These are phyloP conservation scores for Cyberlindnera meyerae DNA, from an alignment of 805 yeast species.

Conservation along the genomic window DNA sequence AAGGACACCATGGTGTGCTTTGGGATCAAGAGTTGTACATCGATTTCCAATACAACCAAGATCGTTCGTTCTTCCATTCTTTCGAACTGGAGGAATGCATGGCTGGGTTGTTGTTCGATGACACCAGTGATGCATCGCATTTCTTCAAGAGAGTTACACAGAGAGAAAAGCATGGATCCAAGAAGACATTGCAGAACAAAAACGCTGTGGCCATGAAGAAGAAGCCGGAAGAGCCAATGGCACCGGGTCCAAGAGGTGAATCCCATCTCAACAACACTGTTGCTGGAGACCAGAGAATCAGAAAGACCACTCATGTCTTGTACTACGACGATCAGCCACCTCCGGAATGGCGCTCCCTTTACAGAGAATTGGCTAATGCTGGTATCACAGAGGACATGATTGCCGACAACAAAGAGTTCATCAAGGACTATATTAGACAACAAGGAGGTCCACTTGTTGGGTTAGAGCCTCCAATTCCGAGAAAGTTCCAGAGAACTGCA, in stretches of 20 bases:
- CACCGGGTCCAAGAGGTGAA: constrained; percentile 27
- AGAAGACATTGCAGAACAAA: constrained; percentile 78
- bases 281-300: constrained; percentile 45
- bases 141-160: constrained; percentile 72
- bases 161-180: constrained; percentile 80
- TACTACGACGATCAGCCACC: constrained; percentile 81
- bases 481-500: constrained; percentile 44
- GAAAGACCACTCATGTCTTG: constrained; percentile 53
- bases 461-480: constrained; percentile 77
- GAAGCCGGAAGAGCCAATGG: constrained; percentile 30
- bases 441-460: constrained; percentile 81
- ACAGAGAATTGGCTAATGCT: constrained; percentile 64
- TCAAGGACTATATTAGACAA: constrained; percentile 68
- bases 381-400: constrained; percentile 88
- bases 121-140: constrained; percentile 80
- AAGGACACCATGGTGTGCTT: constrained; percentile 77
- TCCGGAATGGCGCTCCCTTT: constrained; percentile 75
- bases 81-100: constrained; percentile 90
- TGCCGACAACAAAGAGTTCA: constrained; percentile 78
- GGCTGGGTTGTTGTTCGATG: constrained; percentile 86
- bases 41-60: constrained; percentile 86
- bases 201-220: constrained; percentile 80
- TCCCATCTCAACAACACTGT: constrained; percentile 14
- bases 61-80: constrained; percentile 89
- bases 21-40: constrained; percentile 97